phyloP scores from a whole-genome alignment of 495 filamentous ascomycete species.

The Amniculicola lignicola region DNA sequence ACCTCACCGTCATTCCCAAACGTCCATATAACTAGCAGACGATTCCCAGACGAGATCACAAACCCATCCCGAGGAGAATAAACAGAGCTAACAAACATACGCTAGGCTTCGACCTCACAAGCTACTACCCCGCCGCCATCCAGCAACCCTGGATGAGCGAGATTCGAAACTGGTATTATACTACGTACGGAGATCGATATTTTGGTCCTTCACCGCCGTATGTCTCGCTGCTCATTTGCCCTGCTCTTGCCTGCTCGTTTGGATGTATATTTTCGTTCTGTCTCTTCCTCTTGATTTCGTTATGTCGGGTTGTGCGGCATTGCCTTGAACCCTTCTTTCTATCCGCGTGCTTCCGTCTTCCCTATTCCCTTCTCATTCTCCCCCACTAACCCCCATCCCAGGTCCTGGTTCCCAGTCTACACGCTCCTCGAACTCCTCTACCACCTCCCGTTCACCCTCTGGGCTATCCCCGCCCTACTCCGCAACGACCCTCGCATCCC shows the following conservation, averaged over 20 bases:
- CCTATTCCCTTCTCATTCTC: neutral
- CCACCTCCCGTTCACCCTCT: slow-evolving; percentile 66
- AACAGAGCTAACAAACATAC: neutral
- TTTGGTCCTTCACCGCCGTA: slow-evolving; percentile 56
- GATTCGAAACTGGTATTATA: slow-evolving; percentile 62
- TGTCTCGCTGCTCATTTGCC: slow-evolving; percentile 6
- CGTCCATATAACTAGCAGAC: no score
- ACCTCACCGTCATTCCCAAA: no score
- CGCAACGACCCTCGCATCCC: slow-evolving; percentile 54
- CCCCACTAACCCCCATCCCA: slow-evolving; percentile 6
- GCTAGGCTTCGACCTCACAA: slow-evolving; percentile 60
- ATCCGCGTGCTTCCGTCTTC: neutral
- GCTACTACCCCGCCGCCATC: slow-evolving; percentile 57
- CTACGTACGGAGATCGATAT: slow-evolving; percentile 72
- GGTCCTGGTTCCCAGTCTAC: slow-evolving; percentile 67
- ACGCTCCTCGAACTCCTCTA: slow-evolving; percentile 66
- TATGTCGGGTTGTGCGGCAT: no score
- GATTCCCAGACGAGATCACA: no score
- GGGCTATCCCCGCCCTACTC: slow-evolving; percentile 55
- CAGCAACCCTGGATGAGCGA: slow-evolving; percentile 49
- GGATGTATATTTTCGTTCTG: slow-evolving; percentile 1
- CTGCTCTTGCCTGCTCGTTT: neutral
- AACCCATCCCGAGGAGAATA: no score
- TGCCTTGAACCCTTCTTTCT: neutral
- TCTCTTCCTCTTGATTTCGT: neutral